Evolutionary conservation across 768 basidiomycete genomes (phyloP), one percentile per base, ranked within the genome.

Genomic region (Scleroderma citrinum): DNA sequence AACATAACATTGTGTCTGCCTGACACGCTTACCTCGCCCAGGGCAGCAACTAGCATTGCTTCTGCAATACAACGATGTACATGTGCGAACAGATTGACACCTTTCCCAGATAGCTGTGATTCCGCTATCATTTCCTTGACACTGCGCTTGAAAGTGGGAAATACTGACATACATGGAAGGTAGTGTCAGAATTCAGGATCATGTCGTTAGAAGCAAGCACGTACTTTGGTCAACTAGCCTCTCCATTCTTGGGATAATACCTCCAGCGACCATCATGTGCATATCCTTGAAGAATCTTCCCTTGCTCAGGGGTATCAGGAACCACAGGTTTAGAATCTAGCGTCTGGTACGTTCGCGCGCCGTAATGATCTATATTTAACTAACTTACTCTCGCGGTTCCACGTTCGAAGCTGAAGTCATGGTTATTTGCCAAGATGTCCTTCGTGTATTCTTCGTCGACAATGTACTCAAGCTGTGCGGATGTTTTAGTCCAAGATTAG

Each of bases 291-390:
- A 47, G 29, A 47, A 47, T 14, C 20, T 43, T n/a, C 42, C 42
- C 3, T 31, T 47, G 37, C 46, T 47, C 38, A 19, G 7, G 7
- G 36, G 36, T 32, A 66, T 58, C 26, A 62, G 54, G 2, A 59
- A 63, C 21, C 61, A 60, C n/a, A 68, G 53, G 44, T 68, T 66
- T 51, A 68, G 59, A 31, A 67, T 55, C 65, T 69, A 29, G n/a
- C 13, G 21, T 16, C 4, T 37, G 14, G n/a, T 16, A 17, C n/a
- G 36, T 37, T 17, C 13, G n/a, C 36, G n/a, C 19, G 36, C n/a
- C 36, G n/a, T 16, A n/a, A 19, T 17, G 14, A 37, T 47, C 23
- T 29, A 29, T 29, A 13, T 36, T 36, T 37, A 8, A 4, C 8
- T 7, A 21, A 43, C 54, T 40, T 43, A 69, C 67, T n/a, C 55